Conservation (phyloP, 495 filamentous ascomycete species). For the Penicillium bialowiezense region DNA sequence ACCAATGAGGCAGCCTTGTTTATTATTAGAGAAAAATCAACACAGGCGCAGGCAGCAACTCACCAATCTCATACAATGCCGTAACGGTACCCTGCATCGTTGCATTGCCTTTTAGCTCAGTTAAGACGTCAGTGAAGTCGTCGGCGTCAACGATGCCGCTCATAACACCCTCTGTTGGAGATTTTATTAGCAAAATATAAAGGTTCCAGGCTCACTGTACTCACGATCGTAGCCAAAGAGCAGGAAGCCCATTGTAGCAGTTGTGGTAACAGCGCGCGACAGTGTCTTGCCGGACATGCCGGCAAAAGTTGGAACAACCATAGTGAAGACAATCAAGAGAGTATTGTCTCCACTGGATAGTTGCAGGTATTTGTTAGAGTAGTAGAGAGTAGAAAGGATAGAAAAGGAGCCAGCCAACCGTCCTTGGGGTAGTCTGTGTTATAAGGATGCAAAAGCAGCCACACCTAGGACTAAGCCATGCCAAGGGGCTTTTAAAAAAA, state of each 20-base stretch:
- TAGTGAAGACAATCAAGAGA: slow-evolving; percentile 5
- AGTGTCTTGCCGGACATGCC: slow-evolving; percentile 60
- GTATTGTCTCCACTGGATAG: too few relatives aligned
- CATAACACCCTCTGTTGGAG: slow-evolving; percentile 55
- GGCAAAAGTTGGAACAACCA: slow-evolving; percentile 44
- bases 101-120: slow-evolving; percentile 55
- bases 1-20: slow-evolving; percentile 66
- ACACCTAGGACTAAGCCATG: too few relatives aligned
- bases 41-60: too few relatives aligned
- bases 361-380: too few relatives aligned
- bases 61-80: slow-evolving; percentile 69
- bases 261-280: slow-evolving; percentile 51
- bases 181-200: neutral
- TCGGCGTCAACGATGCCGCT: slow-evolving; percentile 67
- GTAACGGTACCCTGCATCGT: slow-evolving; percentile 75
- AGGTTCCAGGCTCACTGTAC: neutral
- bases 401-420: too few relatives aligned
- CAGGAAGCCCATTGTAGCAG: slow-evolving; percentile 67
- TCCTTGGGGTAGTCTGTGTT: too few relatives aligned
- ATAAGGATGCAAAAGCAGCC: too few relatives aligned
- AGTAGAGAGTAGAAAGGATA: too few relatives aligned
- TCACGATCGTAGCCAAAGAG: slow-evolving; percentile 63
- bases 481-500: too few relatives aligned
- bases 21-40: too few relatives aligned
- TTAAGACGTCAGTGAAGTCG: slow-evolving; percentile 64